A percentile compares a stretch with the other conserved stretches of the same genome.
Evolutionary conservation across 169 alveolate genomes (phyloP).

Genomic region (Cryptosporidium muris): DNA sequence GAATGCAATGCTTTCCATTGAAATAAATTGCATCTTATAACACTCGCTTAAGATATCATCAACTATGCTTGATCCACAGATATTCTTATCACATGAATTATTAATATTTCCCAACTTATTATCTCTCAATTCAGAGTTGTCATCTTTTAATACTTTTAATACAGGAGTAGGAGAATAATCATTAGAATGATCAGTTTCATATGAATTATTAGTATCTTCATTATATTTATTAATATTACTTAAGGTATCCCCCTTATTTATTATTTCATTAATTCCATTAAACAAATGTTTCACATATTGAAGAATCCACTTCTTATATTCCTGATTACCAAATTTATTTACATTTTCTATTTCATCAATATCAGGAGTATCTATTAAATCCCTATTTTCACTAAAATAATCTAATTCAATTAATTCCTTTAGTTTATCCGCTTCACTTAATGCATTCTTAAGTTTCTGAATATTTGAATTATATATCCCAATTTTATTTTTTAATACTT

Average conservation of each 20-base stretch:
- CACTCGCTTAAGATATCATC: conserved; percentile 52
- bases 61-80: background rate
- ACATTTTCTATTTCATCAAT: conserved; percentile 23
- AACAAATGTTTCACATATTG: background rate
- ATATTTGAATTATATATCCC: conserved; percentile 47
- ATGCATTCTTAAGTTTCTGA: conserved; percentile 22
- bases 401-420: conserved; percentile 3
- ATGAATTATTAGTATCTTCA: conserved; percentile 12
- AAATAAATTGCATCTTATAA: conserved; percentile 54
- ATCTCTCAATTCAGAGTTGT: background rate
- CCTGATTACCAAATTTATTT: background rate
- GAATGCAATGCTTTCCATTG: conserved; percentile 65
- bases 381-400: background rate
- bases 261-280: too few relatives aligned
- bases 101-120: background rate
- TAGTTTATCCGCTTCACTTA: conserved; percentile 36
- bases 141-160: conserved; percentile 9
- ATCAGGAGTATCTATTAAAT: background rate
- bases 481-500: conserved; percentile 38
- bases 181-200: conserved; percentile 1
- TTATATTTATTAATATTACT: background rate
- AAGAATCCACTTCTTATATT: background rate
- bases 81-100: background rate
- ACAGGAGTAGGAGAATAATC: background rate
- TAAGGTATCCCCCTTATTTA: conserved; percentile 8